Conservation (phyloP, 768 basidiomycete genomes). For the Tremella fuciformis region DNA sequence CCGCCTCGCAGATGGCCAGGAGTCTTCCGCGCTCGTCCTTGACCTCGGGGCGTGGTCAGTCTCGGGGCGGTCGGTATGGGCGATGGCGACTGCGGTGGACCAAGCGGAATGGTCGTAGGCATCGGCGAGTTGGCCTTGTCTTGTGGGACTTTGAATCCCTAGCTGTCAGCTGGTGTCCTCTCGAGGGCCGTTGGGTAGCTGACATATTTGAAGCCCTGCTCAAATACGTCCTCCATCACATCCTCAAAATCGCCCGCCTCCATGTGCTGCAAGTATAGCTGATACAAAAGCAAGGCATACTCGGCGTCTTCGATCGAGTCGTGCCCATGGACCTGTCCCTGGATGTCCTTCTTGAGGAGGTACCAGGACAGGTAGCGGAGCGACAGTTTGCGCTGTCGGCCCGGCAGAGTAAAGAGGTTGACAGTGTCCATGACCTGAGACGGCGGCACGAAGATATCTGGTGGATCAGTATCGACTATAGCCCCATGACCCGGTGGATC, state of each 20-base stretch:
- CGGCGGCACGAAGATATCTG: conserved; percentile 93
- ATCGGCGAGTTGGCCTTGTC: no score
- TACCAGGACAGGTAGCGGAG: conserved; percentile 92
- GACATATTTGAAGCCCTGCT: conserved; percentile 53
- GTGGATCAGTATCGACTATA: background rate
- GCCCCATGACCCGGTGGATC: conserved; percentile 44
- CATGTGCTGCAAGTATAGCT: conserved; percentile 63
- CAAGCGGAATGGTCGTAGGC: no score
- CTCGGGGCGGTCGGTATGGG: no score
- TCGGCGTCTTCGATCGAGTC: conserved; percentile 98
- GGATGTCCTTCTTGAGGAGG: conserved; percentile 85
- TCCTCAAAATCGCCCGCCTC: conserved; percentile 76
- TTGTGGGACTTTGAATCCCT: conserved; percentile 4
- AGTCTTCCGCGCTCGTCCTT: no score
- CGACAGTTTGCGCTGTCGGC: conserved; percentile 80
- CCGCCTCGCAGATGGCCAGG: no score
- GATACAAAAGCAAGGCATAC: conserved; percentile 79
- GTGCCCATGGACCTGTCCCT: conserved; percentile 73
- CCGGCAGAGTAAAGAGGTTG: conserved; percentile 82
- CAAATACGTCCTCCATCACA: conserved; percentile 66
- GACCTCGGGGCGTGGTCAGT: no score
- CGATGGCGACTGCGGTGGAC: no score
- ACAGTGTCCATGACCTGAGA: conserved; percentile 96
- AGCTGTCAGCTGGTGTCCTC: conserved; percentile 1
- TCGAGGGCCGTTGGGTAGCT: conserved; percentile 7